phyloP scores from a whole-genome alignment of 805 yeast genomes.

The Nakazawaea siamensis region DNA sequence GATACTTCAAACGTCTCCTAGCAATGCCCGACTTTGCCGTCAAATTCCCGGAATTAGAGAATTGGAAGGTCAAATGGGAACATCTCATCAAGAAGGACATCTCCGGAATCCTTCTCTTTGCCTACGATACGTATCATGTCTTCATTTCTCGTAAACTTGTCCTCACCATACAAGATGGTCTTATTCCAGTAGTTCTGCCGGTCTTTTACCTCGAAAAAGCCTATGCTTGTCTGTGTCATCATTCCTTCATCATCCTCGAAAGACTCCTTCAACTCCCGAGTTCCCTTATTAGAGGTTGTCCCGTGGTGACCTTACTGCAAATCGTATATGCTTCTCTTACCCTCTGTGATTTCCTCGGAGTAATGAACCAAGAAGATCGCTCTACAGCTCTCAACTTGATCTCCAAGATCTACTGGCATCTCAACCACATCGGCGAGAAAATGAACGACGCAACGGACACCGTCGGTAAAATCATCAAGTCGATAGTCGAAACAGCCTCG shows the following conservation, averaged over 20 bases:
- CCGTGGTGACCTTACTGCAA: conserved; percentile 41
- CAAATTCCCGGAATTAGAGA: conserved; percentile 26
- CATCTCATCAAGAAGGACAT: conserved; percentile 37
- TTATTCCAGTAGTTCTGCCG: neutral
- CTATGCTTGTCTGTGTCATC: conserved; percentile 32
- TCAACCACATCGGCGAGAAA: conserved; percentile 47
- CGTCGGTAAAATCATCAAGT: conserved; percentile 45
- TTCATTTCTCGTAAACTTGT: conserved; percentile 29
- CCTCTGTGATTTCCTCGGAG: conserved; percentile 36
- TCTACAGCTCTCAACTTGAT: conserved; percentile 36
- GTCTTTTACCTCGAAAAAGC: conserved; percentile 12
- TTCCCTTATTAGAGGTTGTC: conserved; percentile 44
- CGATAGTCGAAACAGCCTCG: conserved; percentile 37
- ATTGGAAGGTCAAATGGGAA: conserved; percentile 39
- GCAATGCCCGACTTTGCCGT: too few relatives aligned
- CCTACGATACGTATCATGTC: conserved; percentile 39
- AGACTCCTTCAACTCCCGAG: conserved; percentile 36
- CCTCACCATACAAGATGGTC: conserved; percentile 6
- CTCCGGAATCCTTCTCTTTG: conserved; percentile 38
- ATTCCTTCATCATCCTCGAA: conserved; percentile 36
- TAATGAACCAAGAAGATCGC: conserved; percentile 30
- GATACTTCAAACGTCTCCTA: conserved; percentile 6
- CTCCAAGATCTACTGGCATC: conserved; percentile 49
- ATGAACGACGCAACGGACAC: conserved; percentile 53
- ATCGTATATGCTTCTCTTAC: conserved; percentile 48